Conservation (phyloP, 495 filamentous ascomycete species). For the Trichoderma gamsii region DNA sequence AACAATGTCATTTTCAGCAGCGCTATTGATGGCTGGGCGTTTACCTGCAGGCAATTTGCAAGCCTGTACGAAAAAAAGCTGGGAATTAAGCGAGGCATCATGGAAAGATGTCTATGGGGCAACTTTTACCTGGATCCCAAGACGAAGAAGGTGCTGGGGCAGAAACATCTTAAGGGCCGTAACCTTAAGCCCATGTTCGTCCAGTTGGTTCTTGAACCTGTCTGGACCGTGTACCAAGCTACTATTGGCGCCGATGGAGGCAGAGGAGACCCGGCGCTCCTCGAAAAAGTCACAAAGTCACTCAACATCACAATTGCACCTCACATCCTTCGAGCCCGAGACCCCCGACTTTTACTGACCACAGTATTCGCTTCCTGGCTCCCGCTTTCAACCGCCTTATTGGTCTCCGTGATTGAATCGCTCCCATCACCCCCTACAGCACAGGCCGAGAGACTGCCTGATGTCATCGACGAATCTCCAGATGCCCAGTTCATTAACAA, state of each 20-base stretch:
- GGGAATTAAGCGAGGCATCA: slow-evolving; percentile 80
- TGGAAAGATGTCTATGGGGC: slow-evolving; percentile 96
- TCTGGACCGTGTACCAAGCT: slow-evolving; percentile 95
- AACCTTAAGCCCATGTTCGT: slow-evolving; percentile 96
- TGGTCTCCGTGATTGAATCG: slow-evolving; percentile 90
- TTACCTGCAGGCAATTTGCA: slow-evolving; percentile 92
- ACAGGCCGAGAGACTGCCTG: slow-evolving; percentile 74
- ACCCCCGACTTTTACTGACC: slow-evolving; percentile 75
- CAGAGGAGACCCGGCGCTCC: slow-evolving; percentile 74
- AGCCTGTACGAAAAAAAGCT: slow-evolving; percentile 93
- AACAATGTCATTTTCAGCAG: slow-evolving; percentile 99
- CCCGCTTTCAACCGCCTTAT: slow-evolving; percentile 82
- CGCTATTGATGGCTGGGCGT: slow-evolving; percentile 96
- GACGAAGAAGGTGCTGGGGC: slow-evolving; percentile 83
- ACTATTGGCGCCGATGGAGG: slow-evolving; percentile 74
- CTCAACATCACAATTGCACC: slow-evolving; percentile 75
- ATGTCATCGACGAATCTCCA: slow-evolving; percentile 73
- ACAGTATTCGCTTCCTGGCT: slow-evolving; percentile 86
- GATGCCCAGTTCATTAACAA: slow-evolving; percentile 63
- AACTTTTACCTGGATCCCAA: slow-evolving; percentile 97
- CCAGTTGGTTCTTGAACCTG: slow-evolving; percentile 88
- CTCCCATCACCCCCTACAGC: slow-evolving; percentile 81
- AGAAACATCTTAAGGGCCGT: slow-evolving; percentile 89
- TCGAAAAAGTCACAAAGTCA: slow-evolving; percentile 94
- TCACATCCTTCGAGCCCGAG: slow-evolving; percentile 77